Percentiles rank a stretch among this genome's conserved stretches.
These are phyloP conservation scores for Amanita exitialis DNA, from an alignment of 768 basidiomycete species.

Conservation along the genomic window DNA sequence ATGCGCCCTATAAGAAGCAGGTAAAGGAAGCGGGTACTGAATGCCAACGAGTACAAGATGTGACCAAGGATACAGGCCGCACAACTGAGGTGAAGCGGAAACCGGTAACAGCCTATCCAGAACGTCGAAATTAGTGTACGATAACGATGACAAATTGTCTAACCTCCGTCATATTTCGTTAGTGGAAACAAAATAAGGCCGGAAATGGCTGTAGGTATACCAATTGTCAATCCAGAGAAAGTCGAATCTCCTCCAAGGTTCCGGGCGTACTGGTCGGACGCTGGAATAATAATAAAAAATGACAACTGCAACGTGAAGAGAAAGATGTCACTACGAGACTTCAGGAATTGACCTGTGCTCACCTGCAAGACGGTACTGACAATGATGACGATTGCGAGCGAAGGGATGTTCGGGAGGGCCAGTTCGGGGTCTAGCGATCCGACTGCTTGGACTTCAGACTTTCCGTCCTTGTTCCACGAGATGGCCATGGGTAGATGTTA, in stretches of 20 bases:
- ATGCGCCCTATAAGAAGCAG: constrained; percentile 65
- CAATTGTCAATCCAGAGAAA: constrained; percentile 59
- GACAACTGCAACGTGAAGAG: constrained; percentile 30
- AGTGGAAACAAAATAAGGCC: constrained; percentile 49
- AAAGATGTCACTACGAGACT: constrained; percentile 9
- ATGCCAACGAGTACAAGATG: constrained; percentile 53
- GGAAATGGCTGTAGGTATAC: constrained; percentile 55
- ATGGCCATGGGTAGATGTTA: no score
- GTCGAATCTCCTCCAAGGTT: constrained; percentile 57
- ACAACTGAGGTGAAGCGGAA: constrained; percentile 47
- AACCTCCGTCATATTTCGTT: constrained; percentile 45
- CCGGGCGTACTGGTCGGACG: constrained; percentile 51
- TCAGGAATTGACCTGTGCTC: not conserved
- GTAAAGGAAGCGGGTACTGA: constrained; percentile 48
- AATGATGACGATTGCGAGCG: constrained; percentile 32
- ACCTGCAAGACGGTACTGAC: constrained; percentile 19
- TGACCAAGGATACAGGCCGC: constrained; percentile 42
- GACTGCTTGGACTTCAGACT: not conserved
- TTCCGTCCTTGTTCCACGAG: not conserved
- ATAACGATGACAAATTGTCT: not conserved
- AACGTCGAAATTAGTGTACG: no score
- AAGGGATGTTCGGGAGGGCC: constrained; percentile 36
- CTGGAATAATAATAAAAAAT: constrained; percentile 63
- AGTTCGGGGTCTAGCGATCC: constrained; percentile 22
- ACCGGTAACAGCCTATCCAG: constrained; percentile 38